A percentile compares a stretch with the other conserved stretches of the same genome.
Evolutionary conservation across 129 eudicot species (phyloP).

Genomic region (Saposhnikovia divaricata): DNA sequence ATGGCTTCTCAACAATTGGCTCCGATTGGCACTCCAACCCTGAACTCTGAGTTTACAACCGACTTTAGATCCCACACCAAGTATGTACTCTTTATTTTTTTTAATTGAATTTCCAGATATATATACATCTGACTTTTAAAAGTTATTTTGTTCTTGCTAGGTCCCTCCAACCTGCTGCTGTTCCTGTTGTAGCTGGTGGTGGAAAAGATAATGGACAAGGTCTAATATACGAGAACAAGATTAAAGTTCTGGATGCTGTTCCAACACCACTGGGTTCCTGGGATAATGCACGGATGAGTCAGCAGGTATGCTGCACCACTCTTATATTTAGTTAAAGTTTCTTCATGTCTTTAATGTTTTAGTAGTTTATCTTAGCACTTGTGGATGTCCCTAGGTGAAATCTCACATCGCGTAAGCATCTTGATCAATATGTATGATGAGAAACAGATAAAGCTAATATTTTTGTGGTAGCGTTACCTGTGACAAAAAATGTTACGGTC

Average conservation of each 20-base stretch:
- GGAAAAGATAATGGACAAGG: constrained; percentile 35
- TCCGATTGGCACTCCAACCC: constrained; percentile 65
- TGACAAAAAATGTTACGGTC: too few species aligned
- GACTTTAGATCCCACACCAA: constrained; percentile 33
- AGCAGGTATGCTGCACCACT: background rate
- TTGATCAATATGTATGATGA: too few species aligned
- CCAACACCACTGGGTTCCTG: constrained; percentile 45
- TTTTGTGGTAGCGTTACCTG: too few species aligned
- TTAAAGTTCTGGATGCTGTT: constrained; percentile 33
- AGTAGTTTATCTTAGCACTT: too few species aligned
- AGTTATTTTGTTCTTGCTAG: constrained; percentile 22
- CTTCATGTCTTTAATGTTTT: too few species aligned
- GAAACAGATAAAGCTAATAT: too few species aligned
- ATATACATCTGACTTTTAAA: background rate
- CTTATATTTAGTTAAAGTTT: too few species aligned
- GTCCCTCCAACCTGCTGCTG: constrained; percentile 39
- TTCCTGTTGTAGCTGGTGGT: constrained; percentile 29
- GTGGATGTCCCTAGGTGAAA: too few species aligned
- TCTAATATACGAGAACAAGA: constrained; percentile 39
- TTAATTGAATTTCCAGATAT: background rate
- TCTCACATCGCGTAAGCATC: too few species aligned
- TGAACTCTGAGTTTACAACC: constrained; percentile 31
- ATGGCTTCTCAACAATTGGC: constrained; percentile 46
- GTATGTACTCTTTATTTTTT: constrained; percentile 23
- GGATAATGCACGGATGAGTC: constrained; percentile 40